A percentile compares a stretch with the other conserved stretches of the same genome.
Conservation (phyloP, 2,329 filamentous ascomycete species). For the Pseudogymnoascus verrucosus region DNA sequence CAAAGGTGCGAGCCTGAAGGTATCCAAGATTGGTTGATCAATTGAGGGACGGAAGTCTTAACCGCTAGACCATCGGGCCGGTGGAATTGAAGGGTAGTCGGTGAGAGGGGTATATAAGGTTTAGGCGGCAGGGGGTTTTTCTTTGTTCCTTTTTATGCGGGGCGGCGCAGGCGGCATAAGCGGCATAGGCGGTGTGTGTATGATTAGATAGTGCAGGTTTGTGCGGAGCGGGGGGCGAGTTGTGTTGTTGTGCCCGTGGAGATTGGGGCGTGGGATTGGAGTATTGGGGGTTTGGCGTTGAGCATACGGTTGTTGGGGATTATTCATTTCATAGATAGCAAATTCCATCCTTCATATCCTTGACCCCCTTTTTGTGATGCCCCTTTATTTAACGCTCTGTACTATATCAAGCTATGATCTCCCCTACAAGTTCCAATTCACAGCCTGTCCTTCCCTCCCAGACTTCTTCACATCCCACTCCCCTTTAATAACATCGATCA, state of each 20-base stretch:
- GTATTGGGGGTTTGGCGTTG: neutral
- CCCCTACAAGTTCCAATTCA: neutral
- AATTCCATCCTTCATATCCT: neutral
- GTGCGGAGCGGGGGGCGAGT: neutral
- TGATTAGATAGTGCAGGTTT: neutral
- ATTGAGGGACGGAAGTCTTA: neutral
- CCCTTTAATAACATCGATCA: constrained; percentile 45
- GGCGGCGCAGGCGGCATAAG: neutral
- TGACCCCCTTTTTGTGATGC: neutral
- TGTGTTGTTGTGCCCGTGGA: neutral
- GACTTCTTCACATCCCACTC: constrained; percentile 13
- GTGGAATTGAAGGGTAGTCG: neutral
- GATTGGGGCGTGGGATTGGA: neutral
- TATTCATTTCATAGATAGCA: neutral
- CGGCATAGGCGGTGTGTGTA: neutral
- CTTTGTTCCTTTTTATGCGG: neutral
- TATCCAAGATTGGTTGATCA: neutral
- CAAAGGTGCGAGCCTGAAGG: neutral
- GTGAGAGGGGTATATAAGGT: neutral
- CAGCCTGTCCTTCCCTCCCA: neutral
- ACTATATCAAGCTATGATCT: neutral
- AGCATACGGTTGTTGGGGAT: neutral
- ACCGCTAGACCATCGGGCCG: neutral
- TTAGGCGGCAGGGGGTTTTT: neutral
- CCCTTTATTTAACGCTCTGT: neutral